Conservation (phyloP, 495 filamentous ascomycete species). For the Xylaria nigripes region DNA sequence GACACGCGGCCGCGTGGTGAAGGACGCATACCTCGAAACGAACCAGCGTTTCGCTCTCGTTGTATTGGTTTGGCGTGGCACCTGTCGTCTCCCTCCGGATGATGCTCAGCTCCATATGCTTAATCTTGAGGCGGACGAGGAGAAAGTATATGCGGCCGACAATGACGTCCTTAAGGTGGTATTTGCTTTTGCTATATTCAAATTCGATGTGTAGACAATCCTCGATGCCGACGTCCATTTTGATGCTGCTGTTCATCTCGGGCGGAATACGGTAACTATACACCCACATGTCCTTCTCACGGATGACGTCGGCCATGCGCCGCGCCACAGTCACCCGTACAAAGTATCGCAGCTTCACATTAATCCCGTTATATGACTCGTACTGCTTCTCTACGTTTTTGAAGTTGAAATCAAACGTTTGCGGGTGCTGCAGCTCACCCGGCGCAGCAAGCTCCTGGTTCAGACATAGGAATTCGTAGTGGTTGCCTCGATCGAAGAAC, state of each 20-base stretch:
- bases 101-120: conserved; percentile 99
- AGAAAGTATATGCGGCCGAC: conserved; percentile 99
- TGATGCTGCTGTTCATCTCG: conserved; percentile 96
- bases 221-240: conserved; percentile 99
- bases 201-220: conserved; percentile 99
- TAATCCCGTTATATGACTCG: conserved; percentile 99
- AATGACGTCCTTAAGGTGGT: conserved; percentile 99
- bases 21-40: conserved; percentile 72
- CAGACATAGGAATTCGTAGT: conserved; percentile 96
- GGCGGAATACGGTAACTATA: conserved; percentile 98
- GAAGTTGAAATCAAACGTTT: conserved; percentile 99
- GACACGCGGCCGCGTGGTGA: neutral
- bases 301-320: conserved; percentile 93
- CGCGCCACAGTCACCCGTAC: conserved; percentile 92
- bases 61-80: conserved; percentile 99
- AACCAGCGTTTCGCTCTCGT: conserved; percentile 97
- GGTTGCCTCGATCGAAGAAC: conserved; percentile 98
- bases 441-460: conserved; percentile 94
- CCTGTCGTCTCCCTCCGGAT: conserved; percentile 96
- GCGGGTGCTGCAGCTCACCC: conserved; percentile 94
- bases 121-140: conserved; percentile 96
- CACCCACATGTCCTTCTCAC: conserved; percentile 99
- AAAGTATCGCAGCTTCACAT: conserved; percentile 97
- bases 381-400: conserved; percentile 99
- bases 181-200: conserved; percentile 98